Conservation (phyloP, 2,329 filamentous ascomycete species). For the Lecanicillium sp. region DNA sequence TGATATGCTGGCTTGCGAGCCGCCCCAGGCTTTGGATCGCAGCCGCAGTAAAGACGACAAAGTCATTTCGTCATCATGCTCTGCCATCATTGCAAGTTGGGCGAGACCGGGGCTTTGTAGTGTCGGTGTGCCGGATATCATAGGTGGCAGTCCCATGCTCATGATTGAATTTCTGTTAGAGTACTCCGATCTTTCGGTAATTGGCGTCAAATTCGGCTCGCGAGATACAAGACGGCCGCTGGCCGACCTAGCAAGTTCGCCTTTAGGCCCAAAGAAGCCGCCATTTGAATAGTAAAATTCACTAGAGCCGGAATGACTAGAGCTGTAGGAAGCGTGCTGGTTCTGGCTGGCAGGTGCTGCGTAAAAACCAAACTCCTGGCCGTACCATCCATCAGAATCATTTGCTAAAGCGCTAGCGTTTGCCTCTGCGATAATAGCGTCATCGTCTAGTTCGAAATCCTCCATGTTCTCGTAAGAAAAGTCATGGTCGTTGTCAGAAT, state of each 20-base stretch:
- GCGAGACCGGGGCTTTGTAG: slow-evolving; percentile 66
- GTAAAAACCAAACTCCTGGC: slow-evolving; percentile 95
- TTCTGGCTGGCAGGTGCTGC: slow-evolving; percentile 43
- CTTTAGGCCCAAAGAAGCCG: slow-evolving; percentile 79
- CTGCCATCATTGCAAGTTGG: slow-evolving; percentile 61
- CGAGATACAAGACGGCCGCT: slow-evolving; percentile 68
- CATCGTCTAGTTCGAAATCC: slow-evolving; percentile 67
- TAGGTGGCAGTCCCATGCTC: slow-evolving; percentile 45
- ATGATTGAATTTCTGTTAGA: slow-evolving; percentile 90
- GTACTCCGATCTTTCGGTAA: slow-evolving; percentile 93
- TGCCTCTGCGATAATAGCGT: slow-evolving; percentile 86
- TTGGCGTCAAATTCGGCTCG: slow-evolving; percentile 90
- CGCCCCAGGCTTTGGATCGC: slow-evolving; percentile 70
- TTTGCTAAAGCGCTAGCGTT: slow-evolving; percentile 90
- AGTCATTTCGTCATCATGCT: slow-evolving; percentile 56
- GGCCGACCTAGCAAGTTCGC: slow-evolving; percentile 55
- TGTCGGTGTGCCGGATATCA: slow-evolving; percentile 32
- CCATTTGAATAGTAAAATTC: slow-evolving; percentile 62
- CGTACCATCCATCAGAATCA: slow-evolving; percentile 90
- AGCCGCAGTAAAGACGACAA: slow-evolving; percentile 64
- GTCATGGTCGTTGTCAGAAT: slow-evolving; percentile 50
- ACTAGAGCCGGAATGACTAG: slow-evolving; percentile 22
- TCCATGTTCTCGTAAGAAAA: slow-evolving; percentile 54
- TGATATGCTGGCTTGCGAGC: slow-evolving; percentile 65
- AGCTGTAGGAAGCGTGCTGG: slow-evolving; percentile 35